A percentile compares a stretch with the other conserved stretches of the same genome.
phyloP scores from a whole-genome alignment of 2,329 filamentous ascomycete species.

The Colletotrichum theobromicola region DNA sequence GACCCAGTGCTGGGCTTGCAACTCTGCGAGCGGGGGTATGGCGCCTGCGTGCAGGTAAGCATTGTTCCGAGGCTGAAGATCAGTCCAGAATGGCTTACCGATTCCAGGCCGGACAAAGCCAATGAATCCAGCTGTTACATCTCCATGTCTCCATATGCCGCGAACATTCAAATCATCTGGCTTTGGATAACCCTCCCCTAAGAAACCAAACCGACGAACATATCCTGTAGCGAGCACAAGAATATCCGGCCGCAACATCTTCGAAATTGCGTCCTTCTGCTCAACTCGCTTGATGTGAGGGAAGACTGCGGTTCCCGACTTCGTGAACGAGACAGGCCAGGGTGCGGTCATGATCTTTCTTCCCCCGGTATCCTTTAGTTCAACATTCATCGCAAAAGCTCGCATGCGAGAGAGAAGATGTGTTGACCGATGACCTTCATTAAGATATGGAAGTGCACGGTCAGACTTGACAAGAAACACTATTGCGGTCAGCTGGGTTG shows the following conservation, averaged over 20 bases:
- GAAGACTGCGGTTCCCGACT: constrained; percentile 42
- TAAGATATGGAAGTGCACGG: constrained; percentile 48
- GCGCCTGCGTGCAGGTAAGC: constrained; percentile 34
- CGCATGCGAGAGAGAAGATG: constrained; percentile 40
- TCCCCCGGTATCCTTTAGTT: constrained; percentile 41
- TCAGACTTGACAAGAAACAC: constrained; percentile 51
- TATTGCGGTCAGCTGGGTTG: constrained; percentile 22
- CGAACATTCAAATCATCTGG: constrained; percentile 55
- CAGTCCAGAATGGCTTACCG: constrained; percentile 27
- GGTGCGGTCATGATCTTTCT: constrained; percentile 47
- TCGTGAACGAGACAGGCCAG: constrained; percentile 45
- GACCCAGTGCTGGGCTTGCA: constrained; percentile 55
- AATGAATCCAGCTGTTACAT: constrained; percentile 48
- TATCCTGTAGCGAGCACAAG: constrained; percentile 55
- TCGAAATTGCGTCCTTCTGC: constrained; percentile 30
- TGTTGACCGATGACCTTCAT: constrained; percentile 35
- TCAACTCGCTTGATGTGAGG: constrained; percentile 28
- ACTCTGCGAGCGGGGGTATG: constrained; percentile 53
- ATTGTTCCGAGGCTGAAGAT: background rate
- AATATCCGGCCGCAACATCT: constrained; percentile 44
- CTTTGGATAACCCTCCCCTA: constrained; percentile 42
- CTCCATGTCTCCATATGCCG: constrained; percentile 51
- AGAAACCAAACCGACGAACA: constrained; percentile 43
- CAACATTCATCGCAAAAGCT: constrained; percentile 41
- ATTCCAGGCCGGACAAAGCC: constrained; percentile 52